Evolutionary conservation across 352 stramenopile species (phyloP), one percentile per base, ranked within the genome.

Genomic region (Plasmopara muralis): DNA sequence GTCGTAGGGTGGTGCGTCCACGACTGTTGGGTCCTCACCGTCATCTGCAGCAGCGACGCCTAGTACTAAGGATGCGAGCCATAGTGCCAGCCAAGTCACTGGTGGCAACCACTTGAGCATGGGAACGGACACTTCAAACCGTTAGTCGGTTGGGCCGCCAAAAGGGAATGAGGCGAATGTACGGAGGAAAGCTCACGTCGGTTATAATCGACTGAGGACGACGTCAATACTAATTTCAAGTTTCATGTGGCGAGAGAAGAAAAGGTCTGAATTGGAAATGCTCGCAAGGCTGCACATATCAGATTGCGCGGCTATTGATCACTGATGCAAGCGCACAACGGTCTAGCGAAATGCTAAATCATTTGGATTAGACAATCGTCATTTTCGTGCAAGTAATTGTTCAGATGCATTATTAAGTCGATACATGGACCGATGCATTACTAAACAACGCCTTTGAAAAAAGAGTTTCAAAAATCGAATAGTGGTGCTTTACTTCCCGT

Each of bases 141-240:
- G 42, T 38, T 62, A 35, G 20, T 39, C 50, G 10, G 34, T 43
- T 51, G 54, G 46, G 40, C 15, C 35, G n/a, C 16, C 29, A 53
- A 55, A 35, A 4, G 43, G 28, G 40, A 50, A 53, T 53, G 31
- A 50, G 43, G 15, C 16, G 31, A 28, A 53, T 29, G n/a, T 54
- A 47, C 30, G 49, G 50, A 53, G 42, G 16, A 53, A 49, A 52
- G 15, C 20, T 34, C 30, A 55, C 18, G 50, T 48, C 18, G 1
- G 43, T 47, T 15, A 57, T 53, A 53, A 55, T 68, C 60, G 60
- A 68, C 47, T 68, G 63, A 68, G 35, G 50, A 44, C 50, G 55
- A 50, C 63, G 47, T 47, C 60, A 55, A 48, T 12, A 43, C 47
- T 62, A 44, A 62, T 50, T 57, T 33, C n/a, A 45, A 55, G 54